phyloP scores from a whole-genome alignment of 768 basidiomycete species.

The Trametes gibbosa region DNA sequence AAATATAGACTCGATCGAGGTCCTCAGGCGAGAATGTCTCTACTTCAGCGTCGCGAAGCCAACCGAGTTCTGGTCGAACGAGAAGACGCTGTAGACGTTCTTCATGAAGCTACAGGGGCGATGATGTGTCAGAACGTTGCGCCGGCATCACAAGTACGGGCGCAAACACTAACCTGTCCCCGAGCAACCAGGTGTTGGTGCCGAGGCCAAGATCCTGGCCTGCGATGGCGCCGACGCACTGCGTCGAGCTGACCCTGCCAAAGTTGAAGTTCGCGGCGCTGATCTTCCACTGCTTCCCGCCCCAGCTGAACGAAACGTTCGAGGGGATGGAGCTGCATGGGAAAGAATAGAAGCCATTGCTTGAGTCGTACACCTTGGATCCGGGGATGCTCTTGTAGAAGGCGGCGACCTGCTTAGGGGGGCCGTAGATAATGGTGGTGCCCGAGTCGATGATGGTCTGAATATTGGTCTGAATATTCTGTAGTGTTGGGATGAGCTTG shows the following conservation, averaged over 20 bases:
- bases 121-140: background rate
- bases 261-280: slow-evolving; percentile 28
- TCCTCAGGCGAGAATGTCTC: background rate
- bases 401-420: slow-evolving; percentile 17
- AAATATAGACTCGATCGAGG: background rate
- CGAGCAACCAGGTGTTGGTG: slow-evolving; percentile 24
- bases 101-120: slow-evolving; percentile 22
- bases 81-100: slow-evolving; percentile 29
- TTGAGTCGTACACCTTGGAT: slow-evolving; percentile 10
- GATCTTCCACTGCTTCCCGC: slow-evolving; percentile 21
- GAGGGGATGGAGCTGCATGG: slow-evolving; percentile 20
- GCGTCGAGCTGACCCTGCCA: slow-evolving; percentile 6
- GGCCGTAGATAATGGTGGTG: slow-evolving; percentile 33
- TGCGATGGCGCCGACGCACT: slow-evolving; percentile 28
- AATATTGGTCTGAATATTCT: slow-evolving; percentile 7
- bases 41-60: slow-evolving; percentile 25
- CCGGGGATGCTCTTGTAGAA: slow-evolving; percentile 31
- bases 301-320: slow-evolving; percentile 23
- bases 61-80: slow-evolving; percentile 23
- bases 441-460: slow-evolving; percentile 30
- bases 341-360: slow-evolving; percentile 27
- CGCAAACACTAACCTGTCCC: slow-evolving; percentile 14
- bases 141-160: background rate
- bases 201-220: slow-evolving; percentile 23
- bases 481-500: background rate